Percentiles rank a stretch among this genome's conserved stretches.
Conservation (phyloP, 2,329 filamentous ascomycete genomes). For the Stromatinia cepivora region DNA sequence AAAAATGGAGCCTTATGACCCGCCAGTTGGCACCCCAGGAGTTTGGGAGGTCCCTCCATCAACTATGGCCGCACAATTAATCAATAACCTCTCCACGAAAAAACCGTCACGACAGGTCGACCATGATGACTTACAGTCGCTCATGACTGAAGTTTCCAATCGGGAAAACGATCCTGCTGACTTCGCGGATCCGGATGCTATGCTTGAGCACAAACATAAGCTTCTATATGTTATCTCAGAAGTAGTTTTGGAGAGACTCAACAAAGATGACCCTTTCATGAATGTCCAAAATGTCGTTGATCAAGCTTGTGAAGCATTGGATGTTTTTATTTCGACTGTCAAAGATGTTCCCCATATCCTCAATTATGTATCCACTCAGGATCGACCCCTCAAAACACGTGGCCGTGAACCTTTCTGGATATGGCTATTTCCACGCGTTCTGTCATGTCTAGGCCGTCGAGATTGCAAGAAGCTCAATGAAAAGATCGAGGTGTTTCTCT, state of each 20-base stretch:
- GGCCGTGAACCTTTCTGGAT: constrained; percentile 64
- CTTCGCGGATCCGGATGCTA: constrained; percentile 57
- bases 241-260: constrained; percentile 71
- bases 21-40: constrained; percentile 25
- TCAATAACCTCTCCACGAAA: constrained; percentile 72
- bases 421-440: constrained; percentile 62
- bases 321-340: constrained; percentile 74
- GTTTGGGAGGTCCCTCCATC: constrained; percentile 58
- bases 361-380: constrained; percentile 46
- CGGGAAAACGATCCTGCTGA: constrained; percentile 58
- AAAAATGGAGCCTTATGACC: constrained; percentile 32
- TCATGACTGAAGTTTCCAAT: constrained; percentile 59
- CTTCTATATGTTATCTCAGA: constrained; percentile 81
- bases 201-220: constrained; percentile 76
- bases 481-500: constrained; percentile 55
- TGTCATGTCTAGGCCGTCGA: constrained; percentile 56
- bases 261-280: constrained; percentile 65
- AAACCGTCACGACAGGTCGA: constrained; percentile 63
- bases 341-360: constrained; percentile 73
- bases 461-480: constrained; percentile 50
- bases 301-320: constrained; percentile 70
- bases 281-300: constrained; percentile 55
- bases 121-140: constrained; percentile 71
- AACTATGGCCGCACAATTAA: constrained; percentile 83
- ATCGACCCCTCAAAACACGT: constrained; percentile 49